A percentile compares a stretch with the other conserved stretches of the same genome.
Conservation (phyloP, 2,329 filamentous ascomycete species). For the Alternaria arborescens region DNA sequence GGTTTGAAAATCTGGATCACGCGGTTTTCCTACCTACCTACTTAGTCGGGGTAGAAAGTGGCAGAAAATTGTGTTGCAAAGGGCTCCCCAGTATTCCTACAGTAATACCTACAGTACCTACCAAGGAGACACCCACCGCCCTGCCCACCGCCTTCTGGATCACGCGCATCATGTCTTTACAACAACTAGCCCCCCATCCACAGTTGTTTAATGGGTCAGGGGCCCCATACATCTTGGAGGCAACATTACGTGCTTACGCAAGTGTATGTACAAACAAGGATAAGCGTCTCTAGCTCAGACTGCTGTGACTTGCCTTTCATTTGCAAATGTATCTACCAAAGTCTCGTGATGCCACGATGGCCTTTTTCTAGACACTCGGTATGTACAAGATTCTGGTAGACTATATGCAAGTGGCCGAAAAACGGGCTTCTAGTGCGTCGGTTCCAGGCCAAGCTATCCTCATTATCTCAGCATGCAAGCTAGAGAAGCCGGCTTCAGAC, state of each 20-base stretch:
- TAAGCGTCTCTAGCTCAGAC: not conserved
- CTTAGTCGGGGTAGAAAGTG: not conserved
- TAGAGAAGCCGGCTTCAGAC: not conserved
- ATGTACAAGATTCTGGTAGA: slow-evolving; percentile 19
- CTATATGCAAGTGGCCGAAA: slow-evolving; percentile 33
- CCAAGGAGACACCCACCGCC: not conserved
- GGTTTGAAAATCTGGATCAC: slow-evolving; percentile 20
- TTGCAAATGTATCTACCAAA: not conserved
- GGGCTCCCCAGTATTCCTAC: not conserved
- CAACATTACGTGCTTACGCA: slow-evolving; percentile 25
- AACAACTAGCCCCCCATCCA: slow-evolving; percentile 6
- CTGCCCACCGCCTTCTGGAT: slow-evolving; percentile 1
- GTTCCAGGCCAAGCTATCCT: not conserved
- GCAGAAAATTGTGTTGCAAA: not conserved
- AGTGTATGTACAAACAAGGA: slow-evolving; percentile 20
- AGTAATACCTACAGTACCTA: not conserved
- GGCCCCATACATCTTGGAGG: slow-evolving; percentile 1
- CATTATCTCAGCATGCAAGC: too few species aligned
- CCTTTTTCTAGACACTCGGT: not conserved
- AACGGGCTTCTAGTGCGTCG: slow-evolving; percentile 3
- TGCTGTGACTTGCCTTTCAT: not conserved
- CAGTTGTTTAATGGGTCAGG: not conserved
- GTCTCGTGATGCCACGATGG: not conserved
- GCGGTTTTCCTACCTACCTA: not conserved
- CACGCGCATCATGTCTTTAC: slow-evolving; percentile 9